These are phyloP conservation scores for Kalmusia sp. DNA, from an alignment of 2,329 filamentous ascomycete genomes.

Conservation along the genomic window DNA sequence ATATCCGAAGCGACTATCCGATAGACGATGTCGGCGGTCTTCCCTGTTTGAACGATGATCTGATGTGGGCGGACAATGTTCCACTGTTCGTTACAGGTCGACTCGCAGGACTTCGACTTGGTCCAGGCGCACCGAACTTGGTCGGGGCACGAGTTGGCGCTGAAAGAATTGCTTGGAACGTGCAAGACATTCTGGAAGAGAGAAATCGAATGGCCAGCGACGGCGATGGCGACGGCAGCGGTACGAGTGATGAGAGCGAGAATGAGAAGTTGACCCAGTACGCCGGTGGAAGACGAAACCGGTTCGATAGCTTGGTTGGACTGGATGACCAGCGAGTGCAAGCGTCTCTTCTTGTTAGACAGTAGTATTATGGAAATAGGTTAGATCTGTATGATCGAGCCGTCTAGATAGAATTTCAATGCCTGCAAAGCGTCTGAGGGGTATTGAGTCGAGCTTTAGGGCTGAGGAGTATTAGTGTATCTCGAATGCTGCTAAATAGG, in stretches of 20 bases:
- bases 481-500: too few species aligned
- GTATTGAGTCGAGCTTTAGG: too few species aligned
- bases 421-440: too few species aligned
- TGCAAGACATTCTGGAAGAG: conserved; percentile 63
- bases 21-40: conserved; percentile 70
- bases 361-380: too few species aligned
- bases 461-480: too few species aligned
- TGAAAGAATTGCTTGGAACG: conserved; percentile 74
- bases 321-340: too few species aligned
- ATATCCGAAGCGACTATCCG: conserved; percentile 65
- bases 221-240: too few species aligned
- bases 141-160: conserved; percentile 76
- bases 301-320: conserved; percentile 8
- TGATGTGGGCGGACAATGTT: conserved; percentile 77
- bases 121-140: conserved; percentile 76
- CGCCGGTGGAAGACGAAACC: conserved; percentile 2
- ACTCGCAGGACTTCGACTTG: conserved; percentile 71
- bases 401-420: too few species aligned
- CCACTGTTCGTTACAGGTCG: conserved; percentile 76
- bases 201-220: neutral
- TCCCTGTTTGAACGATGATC: conserved; percentile 76
- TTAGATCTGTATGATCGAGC: too few species aligned
- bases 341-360: too few species aligned
- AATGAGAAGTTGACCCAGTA: neutral
- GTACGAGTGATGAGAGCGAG: neutral